A percentile compares a stretch with the other conserved stretches of the same genome.
These are phyloP conservation scores for Penicillium manginii DNA, from an alignment of 495 filamentous ascomycete genomes.

Conservation along the genomic window DNA sequence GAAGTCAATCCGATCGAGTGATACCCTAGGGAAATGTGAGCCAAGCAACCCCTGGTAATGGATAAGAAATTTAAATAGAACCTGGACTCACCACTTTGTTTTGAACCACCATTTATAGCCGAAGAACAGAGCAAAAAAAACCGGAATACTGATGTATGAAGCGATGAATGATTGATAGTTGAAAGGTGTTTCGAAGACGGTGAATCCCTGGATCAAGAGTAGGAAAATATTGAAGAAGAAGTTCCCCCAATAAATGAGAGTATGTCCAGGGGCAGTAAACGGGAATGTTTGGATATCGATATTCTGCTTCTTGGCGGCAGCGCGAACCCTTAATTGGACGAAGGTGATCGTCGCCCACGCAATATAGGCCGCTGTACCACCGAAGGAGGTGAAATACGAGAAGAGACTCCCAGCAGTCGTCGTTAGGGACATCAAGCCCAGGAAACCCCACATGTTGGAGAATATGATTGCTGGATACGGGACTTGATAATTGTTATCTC, in stretches of 20 bases:
- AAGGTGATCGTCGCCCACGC: conserved; percentile 7
- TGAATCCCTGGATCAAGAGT: conserved; percentile 5
- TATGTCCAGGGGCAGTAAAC: conserved; percentile 6
- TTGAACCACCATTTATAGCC: conserved; percentile 10
- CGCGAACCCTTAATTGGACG: conserved; percentile 4
- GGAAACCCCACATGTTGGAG: conserved; percentile 12
- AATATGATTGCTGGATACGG: conserved; percentile 5
- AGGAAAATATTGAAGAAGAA: conserved; percentile 11
- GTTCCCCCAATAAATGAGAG: conserved; percentile 6
- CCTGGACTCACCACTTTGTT: conserved; percentile 7
- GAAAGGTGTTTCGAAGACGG: conserved; percentile 4
- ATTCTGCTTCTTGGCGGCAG: not conserved
- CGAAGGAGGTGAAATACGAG: conserved; percentile 10
- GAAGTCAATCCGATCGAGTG: conserved; percentile 6
- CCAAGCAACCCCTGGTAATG: not conserved
- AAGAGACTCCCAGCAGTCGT: conserved; percentile 8
- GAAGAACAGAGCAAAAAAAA: conserved; percentile 3
- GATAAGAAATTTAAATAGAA: not conserved
- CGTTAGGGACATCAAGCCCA: conserved; percentile 6
- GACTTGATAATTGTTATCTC: not conserved
- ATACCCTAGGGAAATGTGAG: conserved; percentile 1
- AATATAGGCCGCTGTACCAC: conserved; percentile 7
- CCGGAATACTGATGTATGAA: conserved; percentile 3
- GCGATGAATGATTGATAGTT: conserved; percentile 9
- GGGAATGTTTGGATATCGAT: conserved; percentile 7